Base-by-base conservation (phyloP, 2,329 filamentous ascomycete genomes). In the Parasarocladium wereldwijsianum region DNA sequence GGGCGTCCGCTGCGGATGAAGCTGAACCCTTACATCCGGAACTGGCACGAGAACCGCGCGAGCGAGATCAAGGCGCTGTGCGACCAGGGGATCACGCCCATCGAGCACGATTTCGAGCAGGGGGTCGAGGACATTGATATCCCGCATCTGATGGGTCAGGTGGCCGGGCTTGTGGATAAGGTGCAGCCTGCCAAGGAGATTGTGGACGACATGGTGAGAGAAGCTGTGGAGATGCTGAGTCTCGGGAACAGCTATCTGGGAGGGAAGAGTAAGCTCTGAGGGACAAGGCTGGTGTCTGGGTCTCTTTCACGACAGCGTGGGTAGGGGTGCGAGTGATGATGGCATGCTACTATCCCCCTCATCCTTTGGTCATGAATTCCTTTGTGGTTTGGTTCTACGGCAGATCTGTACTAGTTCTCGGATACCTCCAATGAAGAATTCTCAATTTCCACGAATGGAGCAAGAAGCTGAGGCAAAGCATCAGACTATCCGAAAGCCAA, bases 111-210 rank as follows among this genome's bases (percentile, higher is more conserved):
- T 47, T 61, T 93, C 44, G 82, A 93, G 29, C 66, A 84, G 32
- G 80, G 78, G 1, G 76, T 75, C 32, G 84, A 93, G 23, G 28
- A 30, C 11, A 60, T 93, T 9, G 87, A 94, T 46, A 61, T 80
- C 33, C 87, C 87, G 9, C 85, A 87, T 53, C 50, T 94, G 45
- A 94, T 94, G 87, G 87, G 87, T 1, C 84, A 93, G 58, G 86
- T 94, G 7, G 81, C 84, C 1, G 86, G 80, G 2, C 66, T 76
- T 1, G 81, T 94, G 34, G 53, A 59, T 19, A 72, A 76, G 40
- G 70, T 94, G 35, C 74, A 90, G 60, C 84, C 86, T 0, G 87
- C 87, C 0, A 68, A 61, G 26, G 67, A 76, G 39, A 93, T 96
- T 57, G 75, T 96, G n/a, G 68, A 75, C 36, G 84, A 92, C 40